These are phyloP conservation scores for Ascochyta rabiei DNA, from an alignment of 2,329 filamentous ascomycete species.

Conservation along the genomic window DNA sequence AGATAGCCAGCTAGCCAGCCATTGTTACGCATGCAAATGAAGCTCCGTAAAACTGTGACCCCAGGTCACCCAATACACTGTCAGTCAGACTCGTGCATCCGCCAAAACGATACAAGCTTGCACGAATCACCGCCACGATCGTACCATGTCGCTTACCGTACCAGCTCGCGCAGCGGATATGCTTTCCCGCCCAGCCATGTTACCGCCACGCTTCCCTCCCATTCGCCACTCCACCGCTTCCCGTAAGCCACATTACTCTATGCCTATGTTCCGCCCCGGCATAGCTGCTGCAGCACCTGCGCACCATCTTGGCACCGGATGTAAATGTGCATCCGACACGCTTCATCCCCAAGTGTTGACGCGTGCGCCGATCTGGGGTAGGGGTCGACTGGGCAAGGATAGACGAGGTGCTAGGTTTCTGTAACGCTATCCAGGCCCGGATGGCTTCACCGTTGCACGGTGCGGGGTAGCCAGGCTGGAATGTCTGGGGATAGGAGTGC, in stretches of 20 bases:
- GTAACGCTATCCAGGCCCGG: no score
- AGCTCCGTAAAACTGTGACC: conserved; percentile 3
- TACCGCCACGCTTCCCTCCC: background rate
- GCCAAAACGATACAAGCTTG: background rate
- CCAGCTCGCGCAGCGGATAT: conserved; percentile 5
- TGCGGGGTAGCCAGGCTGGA: conserved; percentile 29
- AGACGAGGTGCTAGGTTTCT: background rate
- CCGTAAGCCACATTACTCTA: conserved; percentile 7
- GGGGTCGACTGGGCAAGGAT: background rate
- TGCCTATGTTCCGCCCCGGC: conserved; percentile 4
- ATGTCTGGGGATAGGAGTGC: conserved; percentile 18
- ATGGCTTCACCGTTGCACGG: conserved; percentile 13
- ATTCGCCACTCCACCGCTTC: background rate
- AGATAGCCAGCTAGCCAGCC: conserved; percentile 4
- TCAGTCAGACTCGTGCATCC: background rate
- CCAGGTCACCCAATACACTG: background rate
- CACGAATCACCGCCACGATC: background rate
- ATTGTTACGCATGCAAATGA: conserved; percentile 14
- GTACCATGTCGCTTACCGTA: background rate
- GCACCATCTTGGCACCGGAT: conserved; percentile 6
- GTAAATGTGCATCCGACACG: conserved; percentile 2
- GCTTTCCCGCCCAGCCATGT: conserved; percentile 7
- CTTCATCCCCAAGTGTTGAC: no score
- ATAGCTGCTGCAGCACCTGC: background rate
- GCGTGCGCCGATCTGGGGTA: background rate